Conservation (phyloP, 2,329 filamentous ascomycete genomes). For the Calonectria pseudoreteaudii region DNA sequence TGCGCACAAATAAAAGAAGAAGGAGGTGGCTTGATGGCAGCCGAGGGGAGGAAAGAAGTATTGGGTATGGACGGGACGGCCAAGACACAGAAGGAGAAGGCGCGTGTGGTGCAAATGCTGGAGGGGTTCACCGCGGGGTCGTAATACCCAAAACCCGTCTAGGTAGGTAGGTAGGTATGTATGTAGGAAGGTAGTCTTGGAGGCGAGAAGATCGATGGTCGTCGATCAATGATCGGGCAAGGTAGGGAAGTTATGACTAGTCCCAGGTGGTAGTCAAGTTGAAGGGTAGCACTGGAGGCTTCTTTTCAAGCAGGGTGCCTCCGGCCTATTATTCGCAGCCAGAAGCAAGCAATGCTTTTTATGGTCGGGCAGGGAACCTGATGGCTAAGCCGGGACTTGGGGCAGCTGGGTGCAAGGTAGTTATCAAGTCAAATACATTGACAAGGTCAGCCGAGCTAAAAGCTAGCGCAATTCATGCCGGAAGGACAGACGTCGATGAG, state of each 20-base stretch:
- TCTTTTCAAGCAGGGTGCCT: conserved; percentile 41
- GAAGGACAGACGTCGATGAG: conserved; percentile 41
- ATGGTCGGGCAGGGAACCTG: conserved; percentile 45
- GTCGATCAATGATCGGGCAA: conserved; percentile 39
- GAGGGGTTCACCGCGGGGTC: conserved; percentile 44
- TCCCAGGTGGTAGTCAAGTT: conserved; percentile 40
- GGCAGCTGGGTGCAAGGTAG: conserved; percentile 44
- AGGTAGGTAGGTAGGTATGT: conserved; percentile 7
- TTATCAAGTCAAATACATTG: conserved; percentile 45
- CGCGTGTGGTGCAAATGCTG: conserved; percentile 27
- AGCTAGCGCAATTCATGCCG: conserved; percentile 45
- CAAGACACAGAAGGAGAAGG: conserved; percentile 8
- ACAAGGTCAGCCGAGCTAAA: conserved; percentile 43
- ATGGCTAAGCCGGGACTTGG: conserved; percentile 39
- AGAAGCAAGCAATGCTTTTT: conserved; percentile 39
- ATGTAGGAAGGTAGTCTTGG: conserved; percentile 20
- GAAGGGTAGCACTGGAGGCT: conserved; percentile 35
- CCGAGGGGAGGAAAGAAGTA: conserved; percentile 16
- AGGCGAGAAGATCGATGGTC: conserved; percentile 37
- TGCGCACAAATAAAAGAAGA: conserved; percentile 20
- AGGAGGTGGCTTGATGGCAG: conserved; percentile 15
- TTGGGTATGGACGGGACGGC: conserved; percentile 13
- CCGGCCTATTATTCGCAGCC: conserved; percentile 44
- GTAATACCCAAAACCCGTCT: conserved; percentile 37
- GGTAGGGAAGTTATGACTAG: conserved; percentile 43